Base-by-base conservation (phyloP, 495 filamentous ascomycete genomes). In the Trichoderma reesei region DNA sequence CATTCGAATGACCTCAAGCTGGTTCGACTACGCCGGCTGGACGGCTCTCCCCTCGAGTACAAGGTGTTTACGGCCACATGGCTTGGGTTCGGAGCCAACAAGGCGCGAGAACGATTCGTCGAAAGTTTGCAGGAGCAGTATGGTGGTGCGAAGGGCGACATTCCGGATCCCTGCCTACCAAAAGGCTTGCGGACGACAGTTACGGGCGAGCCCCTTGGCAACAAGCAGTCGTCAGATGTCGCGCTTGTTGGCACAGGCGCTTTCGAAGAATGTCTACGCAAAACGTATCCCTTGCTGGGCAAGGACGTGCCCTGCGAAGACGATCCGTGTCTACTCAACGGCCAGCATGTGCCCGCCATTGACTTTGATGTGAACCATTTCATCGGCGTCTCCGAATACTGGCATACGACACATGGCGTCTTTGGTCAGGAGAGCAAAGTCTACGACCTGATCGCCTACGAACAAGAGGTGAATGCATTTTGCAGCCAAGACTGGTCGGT, bases 291-390 rank as follows among this genome's bases (percentile, higher is more conserved):
- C 3, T 76, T 99, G 6, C 82, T 99, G 14, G 91, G 92, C 64
- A 96, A 97, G 74, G 89, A 96, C 71, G 85, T 86, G 41, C 87
- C 90, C 2, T 99, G 94, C 71, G 72, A 81, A 3, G 90, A 98
- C 70, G 71, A 84, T 16, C 95, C 94, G 0, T 99, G 94, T 73
- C 77, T 99, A 41, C 77, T 99, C 26, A 87, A 94, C 65, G 90
- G 95, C 0, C 83, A 91, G 59, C 92, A 98, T 70, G 90, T 92
- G 3, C 94, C 94, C 0, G 91, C 93, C 1, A 97, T 99, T 63
- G 94, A 99, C 73, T 99, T 98, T 71, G 88, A 94, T 62, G 87
- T 99, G 44, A 99, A 99, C 66, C 94, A 98, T 71, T 99, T 99
- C 70, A 87, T 99, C 34, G 94, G 94, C 8, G 93, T 99, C 63